Evolutionary conservation across 805 yeast genomes (phyloP).

Genomic region (Nakazawaea wickerhamii): DNA sequence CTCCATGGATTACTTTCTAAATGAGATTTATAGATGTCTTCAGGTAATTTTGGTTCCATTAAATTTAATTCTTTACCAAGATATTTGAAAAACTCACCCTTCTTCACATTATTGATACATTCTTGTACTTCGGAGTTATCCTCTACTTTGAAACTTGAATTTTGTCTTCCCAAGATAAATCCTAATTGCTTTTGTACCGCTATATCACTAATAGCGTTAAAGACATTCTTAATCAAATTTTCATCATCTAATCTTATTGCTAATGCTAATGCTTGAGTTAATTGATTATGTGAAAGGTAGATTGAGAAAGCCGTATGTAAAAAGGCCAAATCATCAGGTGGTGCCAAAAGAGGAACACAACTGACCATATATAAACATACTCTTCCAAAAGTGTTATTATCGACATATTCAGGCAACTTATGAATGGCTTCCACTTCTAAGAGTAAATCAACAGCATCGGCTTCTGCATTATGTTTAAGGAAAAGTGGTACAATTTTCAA

Average conservation of each 20-base stretch:
- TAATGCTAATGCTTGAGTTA: conserved; percentile 84
- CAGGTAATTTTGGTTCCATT: conserved; percentile 87
- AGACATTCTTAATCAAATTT: conserved; percentile 69
- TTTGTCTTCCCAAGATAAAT: conserved; percentile 81
- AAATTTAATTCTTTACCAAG: conserved; percentile 83
- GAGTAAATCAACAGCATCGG: conserved; percentile 93
- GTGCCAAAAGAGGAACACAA: conserved; percentile 94
- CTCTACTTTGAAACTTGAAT: conserved; percentile 65
- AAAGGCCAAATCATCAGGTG: conserved; percentile 86
- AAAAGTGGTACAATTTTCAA: conserved; percentile 82
- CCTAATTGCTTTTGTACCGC: conserved; percentile 86
- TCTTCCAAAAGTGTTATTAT: conserved; percentile 75
- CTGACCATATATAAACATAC: conserved; percentile 93
- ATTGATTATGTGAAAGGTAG: conserved; percentile 69
- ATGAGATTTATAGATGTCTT: conserved; percentile 89
- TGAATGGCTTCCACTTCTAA: conserved; percentile 87
- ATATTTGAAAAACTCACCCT: conserved; percentile 75
- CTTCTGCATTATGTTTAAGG: conserved; percentile 93
- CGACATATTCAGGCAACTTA: conserved; percentile 76
- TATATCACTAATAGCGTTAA: conserved; percentile 71
- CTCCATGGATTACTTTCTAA: conserved; percentile 59
- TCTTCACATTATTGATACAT: conserved; percentile 71
- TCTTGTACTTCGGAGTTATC: conserved; percentile 74
- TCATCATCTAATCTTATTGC: conserved; percentile 89
- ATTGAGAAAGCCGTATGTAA: conserved; percentile 84